Conservation (phyloP, 495 filamentous ascomycete genomes). For the Aspergillus panamensis region DNA sequence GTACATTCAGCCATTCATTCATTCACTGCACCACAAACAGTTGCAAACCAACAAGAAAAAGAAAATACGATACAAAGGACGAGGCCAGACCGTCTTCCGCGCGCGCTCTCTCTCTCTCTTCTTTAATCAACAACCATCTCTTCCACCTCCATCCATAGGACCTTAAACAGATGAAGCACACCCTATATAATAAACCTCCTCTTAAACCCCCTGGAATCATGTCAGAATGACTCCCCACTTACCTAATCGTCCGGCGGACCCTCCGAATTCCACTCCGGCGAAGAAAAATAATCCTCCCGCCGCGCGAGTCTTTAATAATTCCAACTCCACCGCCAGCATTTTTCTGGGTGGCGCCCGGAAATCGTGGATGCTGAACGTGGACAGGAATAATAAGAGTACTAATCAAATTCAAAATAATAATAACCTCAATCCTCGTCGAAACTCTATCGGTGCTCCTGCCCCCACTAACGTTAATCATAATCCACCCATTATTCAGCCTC, state of each 20-base stretch:
- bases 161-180: no score
- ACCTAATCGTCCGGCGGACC: slow-evolving; percentile 14
- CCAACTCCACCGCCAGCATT: slow-evolving; percentile 65
- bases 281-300: not conserved
- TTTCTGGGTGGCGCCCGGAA: slow-evolving; percentile 64
- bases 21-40: no score
- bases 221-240: slow-evolving; percentile 15
- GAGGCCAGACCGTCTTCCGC: not conserved
- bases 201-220: slow-evolving; percentile 4
- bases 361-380: slow-evolving; percentile 57
- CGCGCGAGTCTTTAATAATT: slow-evolving; percentile 39
- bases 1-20: no score
- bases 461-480: not conserved
- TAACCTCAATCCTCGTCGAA: not conserved
- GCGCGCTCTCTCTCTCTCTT: no score
- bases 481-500: not conserved
- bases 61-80: not conserved
- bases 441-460: not conserved
- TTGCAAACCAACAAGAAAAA: not conserved
- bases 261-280: slow-evolving; percentile 4
- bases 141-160: no score
- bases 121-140: no score
- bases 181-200: not conserved
- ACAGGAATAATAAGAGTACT: slow-evolving; percentile 1
- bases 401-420: not conserved